Evolutionary conservation across 805 yeast species (phyloP).

Genomic region (Nakazawaea holstii): DNA sequence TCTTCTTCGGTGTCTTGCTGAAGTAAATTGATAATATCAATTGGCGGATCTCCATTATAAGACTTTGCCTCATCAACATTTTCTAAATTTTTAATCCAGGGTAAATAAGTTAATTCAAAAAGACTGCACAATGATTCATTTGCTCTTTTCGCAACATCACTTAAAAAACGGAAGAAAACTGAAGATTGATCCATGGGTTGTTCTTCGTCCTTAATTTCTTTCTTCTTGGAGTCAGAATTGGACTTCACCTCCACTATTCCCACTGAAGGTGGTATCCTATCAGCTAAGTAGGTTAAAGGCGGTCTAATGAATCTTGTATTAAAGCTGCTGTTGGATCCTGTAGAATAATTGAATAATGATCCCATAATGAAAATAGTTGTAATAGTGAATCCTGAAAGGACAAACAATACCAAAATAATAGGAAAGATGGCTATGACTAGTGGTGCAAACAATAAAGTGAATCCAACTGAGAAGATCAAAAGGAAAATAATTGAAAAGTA

Average conservation of each 20-base stretch:
- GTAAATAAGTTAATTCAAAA: constrained; percentile 8
- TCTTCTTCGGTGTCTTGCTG: background rate
- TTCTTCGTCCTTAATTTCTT: background rate
- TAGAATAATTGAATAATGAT: constrained; percentile 1
- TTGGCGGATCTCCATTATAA: background rate
- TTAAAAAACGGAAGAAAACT: too few species aligned
- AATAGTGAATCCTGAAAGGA: constrained; percentile 12
- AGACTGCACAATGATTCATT: background rate
- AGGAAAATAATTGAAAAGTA: background rate
- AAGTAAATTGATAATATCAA: background rate
- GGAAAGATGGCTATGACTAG: constrained; percentile 10
- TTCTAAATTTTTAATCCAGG: background rate
- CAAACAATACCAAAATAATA: constrained; percentile 1
- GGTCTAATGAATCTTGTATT: constrained; percentile 12
- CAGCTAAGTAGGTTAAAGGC: constrained; percentile 21
- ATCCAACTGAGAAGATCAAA: constrained; percentile 3
- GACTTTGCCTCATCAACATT: background rate
- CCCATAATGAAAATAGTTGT: constrained; percentile 9
- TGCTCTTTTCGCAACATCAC: background rate
- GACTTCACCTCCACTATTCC: constrained; percentile 20
- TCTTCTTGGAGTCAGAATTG: background rate
- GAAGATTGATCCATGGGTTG: background rate
- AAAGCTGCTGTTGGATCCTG: constrained; percentile 11
- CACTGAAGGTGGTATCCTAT: constrained; percentile 27
- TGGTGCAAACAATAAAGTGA: constrained; percentile 10